phyloP scores from a whole-genome alignment of 139 green algal genomes.

The Micractinium conductrix region DNA sequence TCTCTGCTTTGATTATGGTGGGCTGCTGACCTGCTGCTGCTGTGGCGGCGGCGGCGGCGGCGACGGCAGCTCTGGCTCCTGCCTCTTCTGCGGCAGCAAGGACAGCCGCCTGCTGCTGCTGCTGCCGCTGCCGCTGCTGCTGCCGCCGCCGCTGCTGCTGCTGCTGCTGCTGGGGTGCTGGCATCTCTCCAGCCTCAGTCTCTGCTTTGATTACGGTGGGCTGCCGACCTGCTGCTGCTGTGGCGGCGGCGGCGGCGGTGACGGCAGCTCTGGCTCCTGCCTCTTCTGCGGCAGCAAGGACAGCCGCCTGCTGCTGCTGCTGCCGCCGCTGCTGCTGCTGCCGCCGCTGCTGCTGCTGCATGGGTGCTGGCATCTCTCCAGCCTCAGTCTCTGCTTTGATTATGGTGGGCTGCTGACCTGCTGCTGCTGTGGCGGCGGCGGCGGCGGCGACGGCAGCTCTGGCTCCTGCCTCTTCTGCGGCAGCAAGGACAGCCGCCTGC shows the following conservation, averaged over 20 bases:
- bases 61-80: too few species aligned
- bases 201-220: too few species aligned
- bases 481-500: too few species aligned
- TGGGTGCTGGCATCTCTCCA: neutral
- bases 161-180: neutral
- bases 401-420: too few species aligned
- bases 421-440: neutral
- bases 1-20: too few species aligned
- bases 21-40: too few species aligned
- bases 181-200: too few species aligned
- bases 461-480: neutral
- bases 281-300: neutral
- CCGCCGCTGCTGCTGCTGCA: neutral
- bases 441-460: neutral
- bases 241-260: neutral
- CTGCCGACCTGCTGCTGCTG: neutral
- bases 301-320: neutral
- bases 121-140: too few species aligned
- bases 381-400: too few species aligned
- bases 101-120: too few species aligned
- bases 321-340: neutral
- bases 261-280: too few species aligned
- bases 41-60: neutral
- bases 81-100: too few species aligned
- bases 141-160: neutral